Base-by-base conservation (phyloP, 2,329 filamentous ascomycete species). In the Colletotrichum gigasporum region DNA sequence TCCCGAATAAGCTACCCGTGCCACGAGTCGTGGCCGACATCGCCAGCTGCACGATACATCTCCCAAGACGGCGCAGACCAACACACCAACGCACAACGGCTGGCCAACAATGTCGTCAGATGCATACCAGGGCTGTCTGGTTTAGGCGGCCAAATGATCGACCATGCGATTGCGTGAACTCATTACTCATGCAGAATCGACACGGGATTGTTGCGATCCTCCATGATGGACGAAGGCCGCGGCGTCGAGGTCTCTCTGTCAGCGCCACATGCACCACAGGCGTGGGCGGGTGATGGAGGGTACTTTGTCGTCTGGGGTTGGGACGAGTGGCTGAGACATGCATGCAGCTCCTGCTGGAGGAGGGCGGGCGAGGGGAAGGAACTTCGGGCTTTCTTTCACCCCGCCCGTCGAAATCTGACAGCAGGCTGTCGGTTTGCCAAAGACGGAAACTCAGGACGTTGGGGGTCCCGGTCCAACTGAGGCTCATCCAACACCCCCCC, bases 311-410 rank as follows among this genome's bases (percentile, higher is more conserved):
- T 28, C 37, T 18, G 18, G 20, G 47, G 32, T 35, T 41, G 41
- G 16, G 56, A 53, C 47, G 48, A 45, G 48, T 45, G 56, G 56
- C 56, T 60, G 48, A 60, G 56, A 60, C 61, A 64, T 53, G 61
- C 39, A 60, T 60, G 41, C 48, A 39, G 26, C 45, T 52, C 28
- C 32, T 34, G 20, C 44, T 45, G n/a, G 45, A 35, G n/a, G 42
- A 34, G 37, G 16, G 32, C 8, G 11, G 48, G 32, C 58, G 24
- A 56, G 34, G 44, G 52, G 22, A 18, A 47, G 52, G 22, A 18
- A 47, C 30, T 18, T 53, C 44, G 18, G 42, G 20, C 53, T 47
- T 11, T 47, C 42, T n/a, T n/a, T n/a, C n/a, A n/a, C 42, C 32
- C 54, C 30, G 53, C 51, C 20, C 28, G 39, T 42, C n/a, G 52